These are phyloP conservation scores for Erodium moschatum DNA, from an alignment of 441 rosid species.

Conservation along the genomic window DNA sequence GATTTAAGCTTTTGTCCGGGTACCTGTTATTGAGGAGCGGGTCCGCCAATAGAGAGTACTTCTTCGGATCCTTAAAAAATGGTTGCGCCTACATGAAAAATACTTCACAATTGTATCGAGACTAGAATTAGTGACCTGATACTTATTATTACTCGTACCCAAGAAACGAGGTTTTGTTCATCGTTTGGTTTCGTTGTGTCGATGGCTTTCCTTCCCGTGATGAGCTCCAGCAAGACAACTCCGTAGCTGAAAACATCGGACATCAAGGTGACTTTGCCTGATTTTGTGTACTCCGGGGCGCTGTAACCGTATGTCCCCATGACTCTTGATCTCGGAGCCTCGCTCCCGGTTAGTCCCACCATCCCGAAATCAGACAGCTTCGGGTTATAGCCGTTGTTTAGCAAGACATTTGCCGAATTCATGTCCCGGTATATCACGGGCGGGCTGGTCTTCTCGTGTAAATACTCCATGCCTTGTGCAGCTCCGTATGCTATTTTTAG, in stretches of 20 bases:
- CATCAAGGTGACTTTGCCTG: constrained; percentile 46
- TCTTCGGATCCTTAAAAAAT: constrained; percentile 65
- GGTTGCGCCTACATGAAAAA: constrained; percentile 56
- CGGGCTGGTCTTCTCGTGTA: constrained; percentile 60
- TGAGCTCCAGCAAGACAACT: constrained; percentile 70
- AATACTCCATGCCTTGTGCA: constrained; percentile 68
- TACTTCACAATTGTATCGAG: background rate
- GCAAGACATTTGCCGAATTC: constrained; percentile 62
- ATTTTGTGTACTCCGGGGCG: constrained; percentile 74
- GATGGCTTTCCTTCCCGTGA: constrained; percentile 66
- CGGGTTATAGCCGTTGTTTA: constrained; percentile 42
- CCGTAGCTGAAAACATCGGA: constrained; percentile 89
- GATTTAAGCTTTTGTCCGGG: constrained; percentile 68
- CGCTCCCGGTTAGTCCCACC: constrained; percentile 26
- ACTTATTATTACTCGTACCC: constrained; percentile 38
- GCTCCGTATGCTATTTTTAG: constrained; percentile 67
- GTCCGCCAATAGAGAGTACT: constrained; percentile 79
- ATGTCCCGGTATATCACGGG: constrained; percentile 60
- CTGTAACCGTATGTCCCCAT: constrained; percentile 78
- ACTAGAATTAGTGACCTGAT: background rate
- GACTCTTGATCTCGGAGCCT: constrained; percentile 40
- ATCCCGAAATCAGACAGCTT: constrained; percentile 64
- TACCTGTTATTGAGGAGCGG: constrained; percentile 41
- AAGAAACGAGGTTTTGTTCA: constrained; percentile 80
- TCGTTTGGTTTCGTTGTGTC: constrained; percentile 64